These are phyloP conservation scores for Sungouiozyma intestinalis DNA, from an alignment of 805 yeast species.

Conservation along the genomic window DNA sequence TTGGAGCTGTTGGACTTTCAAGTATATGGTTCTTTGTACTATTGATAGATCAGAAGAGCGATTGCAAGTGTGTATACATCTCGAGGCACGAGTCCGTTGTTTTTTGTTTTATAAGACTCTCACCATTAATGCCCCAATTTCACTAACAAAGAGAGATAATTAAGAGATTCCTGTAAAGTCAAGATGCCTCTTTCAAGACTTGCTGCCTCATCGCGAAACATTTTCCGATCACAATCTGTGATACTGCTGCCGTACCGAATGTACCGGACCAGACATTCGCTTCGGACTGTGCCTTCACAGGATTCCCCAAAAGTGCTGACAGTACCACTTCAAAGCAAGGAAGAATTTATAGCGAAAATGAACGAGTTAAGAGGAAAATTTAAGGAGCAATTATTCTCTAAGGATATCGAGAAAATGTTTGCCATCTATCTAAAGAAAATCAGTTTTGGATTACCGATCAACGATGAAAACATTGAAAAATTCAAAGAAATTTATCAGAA, in stretches of 20 bases:
- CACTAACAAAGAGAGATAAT: too few species aligned
- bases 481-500: neutral
- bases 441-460: neutral
- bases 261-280: neutral
- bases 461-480: neutral
- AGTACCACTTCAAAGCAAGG: neutral
- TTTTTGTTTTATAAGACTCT: too few species aligned
- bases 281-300: neutral
- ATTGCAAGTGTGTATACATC: too few species aligned
- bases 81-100: too few species aligned
- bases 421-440: neutral
- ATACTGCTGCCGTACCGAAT: neutral
- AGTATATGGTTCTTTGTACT: too few species aligned
- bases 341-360: neutral
- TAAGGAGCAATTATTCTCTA: neutral
- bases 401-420: neutral
- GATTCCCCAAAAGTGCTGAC: too few species aligned
- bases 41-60: too few species aligned
- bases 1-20: too few species aligned
- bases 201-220: neutral
- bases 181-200: neutral
- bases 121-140: too few species aligned
- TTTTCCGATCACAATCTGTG: neutral
- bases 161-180: too few species aligned
- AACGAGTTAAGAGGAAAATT: neutral